phyloP scores from a whole-genome alignment of 2,329 filamentous ascomycete species.

The Endocalyx cinctus region DNA sequence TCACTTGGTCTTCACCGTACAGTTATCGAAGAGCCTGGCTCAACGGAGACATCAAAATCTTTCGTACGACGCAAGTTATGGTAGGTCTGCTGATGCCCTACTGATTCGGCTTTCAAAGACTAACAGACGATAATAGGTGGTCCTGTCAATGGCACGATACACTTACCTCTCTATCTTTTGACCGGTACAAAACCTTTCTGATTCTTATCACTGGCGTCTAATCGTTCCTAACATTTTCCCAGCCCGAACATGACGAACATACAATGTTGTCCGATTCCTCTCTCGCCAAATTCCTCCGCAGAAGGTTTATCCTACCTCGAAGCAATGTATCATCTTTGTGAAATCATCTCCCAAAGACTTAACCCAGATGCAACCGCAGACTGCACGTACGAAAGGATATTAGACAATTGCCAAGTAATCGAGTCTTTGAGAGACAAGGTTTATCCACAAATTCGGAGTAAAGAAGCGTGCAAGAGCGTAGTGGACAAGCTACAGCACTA shows the following conservation, averaged over 20 bases:
- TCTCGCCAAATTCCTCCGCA: slow-evolving; percentile 34
- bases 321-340: slow-evolving; percentile 60
- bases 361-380: slow-evolving; percentile 49
- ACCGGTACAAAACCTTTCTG: slow-evolving; percentile 43
- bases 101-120: too few relatives aligned
- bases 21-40: slow-evolving; percentile 40
- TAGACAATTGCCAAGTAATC: slow-evolving; percentile 52
- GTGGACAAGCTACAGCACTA: slow-evolving; percentile 60
- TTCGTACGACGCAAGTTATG: slow-evolving; percentile 52
- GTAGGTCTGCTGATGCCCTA: too few relatives aligned
- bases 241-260: slow-evolving; percentile 61
- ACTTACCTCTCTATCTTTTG: slow-evolving; percentile 61
- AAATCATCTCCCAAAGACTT: slow-evolving; percentile 54
- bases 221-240: too few relatives aligned
- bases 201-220: too few relatives aligned
- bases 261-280: slow-evolving; percentile 50
- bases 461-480: slow-evolving; percentile 60
- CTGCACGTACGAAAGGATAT: slow-evolving; percentile 50
- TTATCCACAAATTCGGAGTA: slow-evolving; percentile 49
- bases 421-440: slow-evolving; percentile 48
- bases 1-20: slow-evolving; percentile 57
- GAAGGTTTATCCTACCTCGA: slow-evolving; percentile 57
- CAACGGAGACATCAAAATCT: slow-evolving; percentile 45
- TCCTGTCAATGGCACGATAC: slow-evolving; percentile 65
- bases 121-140: slow-evolving; percentile 48